A percentile compares a stretch with the other conserved stretches of the same genome.
Evolutionary conservation across 75 land plant species (phyloP).

Genomic region (Cunninghamia lanceolata): DNA sequence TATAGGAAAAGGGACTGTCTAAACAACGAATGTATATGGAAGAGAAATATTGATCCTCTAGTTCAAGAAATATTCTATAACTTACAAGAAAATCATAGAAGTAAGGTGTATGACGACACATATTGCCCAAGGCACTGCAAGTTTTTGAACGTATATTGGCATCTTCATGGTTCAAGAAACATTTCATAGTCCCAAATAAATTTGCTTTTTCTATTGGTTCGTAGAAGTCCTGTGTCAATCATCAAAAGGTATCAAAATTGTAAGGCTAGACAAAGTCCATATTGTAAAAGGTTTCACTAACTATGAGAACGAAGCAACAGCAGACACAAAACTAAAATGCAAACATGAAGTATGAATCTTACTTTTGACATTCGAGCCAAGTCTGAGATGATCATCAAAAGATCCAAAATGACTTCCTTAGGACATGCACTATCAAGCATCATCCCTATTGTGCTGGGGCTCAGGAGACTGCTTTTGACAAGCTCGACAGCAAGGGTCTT

Average conservation of each 20-base stretch:
- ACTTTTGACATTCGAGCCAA: constrained; percentile 97
- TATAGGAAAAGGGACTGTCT: background rate
- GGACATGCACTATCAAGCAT: constrained; percentile 60
- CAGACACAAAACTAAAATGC: background rate
- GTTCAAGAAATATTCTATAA: constrained; percentile 7
- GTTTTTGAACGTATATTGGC: constrained; percentile 87
- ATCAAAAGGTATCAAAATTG: constrained; percentile 1
- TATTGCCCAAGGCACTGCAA: constrained; percentile 98
- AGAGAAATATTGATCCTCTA: background rate
- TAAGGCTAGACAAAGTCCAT: background rate
- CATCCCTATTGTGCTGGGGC: constrained; percentile 45
- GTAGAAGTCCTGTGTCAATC: constrained; percentile 72
- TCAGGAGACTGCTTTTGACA: constrained; percentile 64
- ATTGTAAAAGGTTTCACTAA: background rate
- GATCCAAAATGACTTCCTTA: constrained; percentile 68
- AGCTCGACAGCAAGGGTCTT: constrained; percentile 70
- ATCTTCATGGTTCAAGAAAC: constrained; percentile 64
- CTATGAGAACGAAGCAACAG: background rate
- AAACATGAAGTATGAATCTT: background rate
- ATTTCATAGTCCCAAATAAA: constrained; percentile 52
- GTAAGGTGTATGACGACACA: constrained; percentile 91
- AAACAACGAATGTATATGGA: background rate
- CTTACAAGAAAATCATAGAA: constrained; percentile 83
- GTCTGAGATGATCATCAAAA: constrained; percentile 86
- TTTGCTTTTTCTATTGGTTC: constrained; percentile 70